Evolutionary conservation across 768 basidiomycete genomes (phyloP), one percentile per base, ranked within the genome.

Genomic region (Tylopilus sp.): DNA sequence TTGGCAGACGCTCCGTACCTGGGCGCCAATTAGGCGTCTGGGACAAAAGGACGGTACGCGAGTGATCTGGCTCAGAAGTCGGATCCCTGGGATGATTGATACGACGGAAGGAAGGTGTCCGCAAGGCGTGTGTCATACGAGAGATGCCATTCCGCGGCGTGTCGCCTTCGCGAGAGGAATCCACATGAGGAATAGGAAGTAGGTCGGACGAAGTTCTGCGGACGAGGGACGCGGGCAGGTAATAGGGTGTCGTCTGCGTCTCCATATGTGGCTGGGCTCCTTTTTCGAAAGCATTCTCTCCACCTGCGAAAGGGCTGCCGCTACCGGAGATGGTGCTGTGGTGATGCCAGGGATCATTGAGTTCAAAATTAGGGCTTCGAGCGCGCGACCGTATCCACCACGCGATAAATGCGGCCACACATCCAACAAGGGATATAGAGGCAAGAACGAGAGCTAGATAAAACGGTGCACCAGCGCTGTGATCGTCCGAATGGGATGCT

Each of bases 381-480:
- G 67, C 50, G 46, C 74, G 71, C 8, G 73, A 57, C 33, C 80
- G 74, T 50, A 82, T 61, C 53, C 69, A 71, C 75, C 75, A 80
- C 1, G 78, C 75, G 28, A 79, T 59, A n/a, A 81, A 56, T 35
- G 78, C 74, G 15, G 75, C 62, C 30, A 81, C 39, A 46, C 73
- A 70, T 6, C 77, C 75, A 44, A 80, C 54, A 30, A 73, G 69
- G 17, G 73, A 70, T 51, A 84, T 71, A 0, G 66, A 65, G 28
- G 76, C 81, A 3, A 82, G 66, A n/a, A 72, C 69, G 46, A 83
- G 71, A 22, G 71, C 78, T 4, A 79, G 58, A 56, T 82, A 82
- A 58, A 80, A 74, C 33, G 76, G 73, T 1, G 76, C 64, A 3
- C 65, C 65, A 10, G 60, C 53, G 6, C 62, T 62, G 13, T 59